These are phyloP conservation scores for Chlamydomonas sp. DNA, from an alignment of 139 green algal genomes.

Conservation along the genomic window DNA sequence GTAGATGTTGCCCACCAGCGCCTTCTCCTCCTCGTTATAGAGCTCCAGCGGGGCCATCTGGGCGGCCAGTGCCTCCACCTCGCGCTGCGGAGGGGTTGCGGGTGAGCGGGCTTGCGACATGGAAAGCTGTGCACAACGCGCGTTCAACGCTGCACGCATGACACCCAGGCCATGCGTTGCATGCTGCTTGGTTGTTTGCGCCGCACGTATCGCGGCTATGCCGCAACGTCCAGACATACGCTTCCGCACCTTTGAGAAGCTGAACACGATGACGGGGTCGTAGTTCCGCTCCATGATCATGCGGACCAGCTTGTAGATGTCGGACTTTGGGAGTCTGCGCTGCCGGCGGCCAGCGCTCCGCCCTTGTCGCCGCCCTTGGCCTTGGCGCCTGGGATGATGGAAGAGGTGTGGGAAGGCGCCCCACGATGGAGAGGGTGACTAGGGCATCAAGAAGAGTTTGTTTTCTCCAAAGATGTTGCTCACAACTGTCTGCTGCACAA, in stretches of 20 bases:
- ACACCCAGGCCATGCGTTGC: too few species aligned
- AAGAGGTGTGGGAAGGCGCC: too few species aligned
- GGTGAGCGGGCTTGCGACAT: slow-evolving; percentile 28
- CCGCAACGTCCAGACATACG: too few species aligned
- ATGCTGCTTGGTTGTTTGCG: too few species aligned
- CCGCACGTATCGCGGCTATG: too few species aligned
- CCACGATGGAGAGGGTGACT: too few species aligned
- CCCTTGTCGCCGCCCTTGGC: not conserved
- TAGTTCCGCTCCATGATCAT: slow-evolving; percentile 91
- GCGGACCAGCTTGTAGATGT: slow-evolving; percentile 93
- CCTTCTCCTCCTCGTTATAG: slow-evolving; percentile 75
- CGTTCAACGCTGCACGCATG: too few species aligned
- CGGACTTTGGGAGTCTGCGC: slow-evolving; percentile 49
- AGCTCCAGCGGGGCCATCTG: slow-evolving; percentile 66
- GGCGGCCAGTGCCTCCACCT: slow-evolving; percentile 76
- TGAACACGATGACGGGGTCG: slow-evolving; percentile 95
- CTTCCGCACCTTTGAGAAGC: slow-evolving; percentile 72
- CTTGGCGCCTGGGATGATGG: too few species aligned
- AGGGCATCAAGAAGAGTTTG: too few species aligned
- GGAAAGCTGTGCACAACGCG: not conserved
- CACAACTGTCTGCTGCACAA: too few species aligned
- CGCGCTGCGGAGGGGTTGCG: slow-evolving; percentile 25
- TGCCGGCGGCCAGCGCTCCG: not conserved
- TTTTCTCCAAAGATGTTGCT: too few species aligned
- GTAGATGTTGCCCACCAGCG: slow-evolving; percentile 74